These are phyloP conservation scores for Suillus discolor DNA, from an alignment of 768 basidiomycete species.

Conservation along the genomic window DNA sequence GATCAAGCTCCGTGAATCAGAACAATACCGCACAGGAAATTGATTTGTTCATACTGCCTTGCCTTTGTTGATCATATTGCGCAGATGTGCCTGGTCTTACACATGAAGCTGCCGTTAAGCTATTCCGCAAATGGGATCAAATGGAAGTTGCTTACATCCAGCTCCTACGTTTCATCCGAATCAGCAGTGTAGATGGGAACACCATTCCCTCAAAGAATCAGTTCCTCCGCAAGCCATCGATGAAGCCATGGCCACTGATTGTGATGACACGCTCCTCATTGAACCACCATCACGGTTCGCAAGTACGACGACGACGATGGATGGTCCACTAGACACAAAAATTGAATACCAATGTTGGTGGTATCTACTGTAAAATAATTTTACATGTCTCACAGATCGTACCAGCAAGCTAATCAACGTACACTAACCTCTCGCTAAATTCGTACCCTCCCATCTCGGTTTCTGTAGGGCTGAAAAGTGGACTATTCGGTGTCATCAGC, in stretches of 20 bases:
- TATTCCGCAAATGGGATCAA: conserved; percentile 81
- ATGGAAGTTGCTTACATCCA: conserved; percentile 71
- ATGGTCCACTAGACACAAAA: conserved; percentile 25
- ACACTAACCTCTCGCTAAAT: conserved; percentile 35
- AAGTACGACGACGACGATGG: conserved; percentile 42
- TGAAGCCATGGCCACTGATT: conserved; percentile 33
- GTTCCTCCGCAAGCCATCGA: conserved; percentile 16
- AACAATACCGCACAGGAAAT: conserved; percentile 74
- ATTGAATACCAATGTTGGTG: conserved; percentile 1
- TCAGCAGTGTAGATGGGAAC: conserved; percentile 63
- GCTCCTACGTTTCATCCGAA: conserved; percentile 74
- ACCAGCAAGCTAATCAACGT: conserved; percentile 27
- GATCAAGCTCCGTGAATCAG: conserved; percentile 63
- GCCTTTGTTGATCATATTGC: conserved; percentile 10
- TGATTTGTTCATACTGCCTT: conserved; percentile 2
- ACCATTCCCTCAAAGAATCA: conserved; percentile 37
- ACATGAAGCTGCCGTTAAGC: conserved; percentile 62
- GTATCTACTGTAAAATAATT: conserved; percentile 5
- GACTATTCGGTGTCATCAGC: conserved; percentile 18
- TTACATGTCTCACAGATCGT: conserved; percentile 20
- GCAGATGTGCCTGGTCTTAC: conserved; percentile 82
- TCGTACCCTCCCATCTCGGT: conserved; percentile 30
- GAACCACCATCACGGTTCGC: conserved; percentile 38
- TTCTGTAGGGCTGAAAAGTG: conserved; percentile 31
- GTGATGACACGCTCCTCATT: conserved; percentile 25